Conservation (phyloP, 2,329 filamentous ascomycete species). For the Fusarium humuli region DNA sequence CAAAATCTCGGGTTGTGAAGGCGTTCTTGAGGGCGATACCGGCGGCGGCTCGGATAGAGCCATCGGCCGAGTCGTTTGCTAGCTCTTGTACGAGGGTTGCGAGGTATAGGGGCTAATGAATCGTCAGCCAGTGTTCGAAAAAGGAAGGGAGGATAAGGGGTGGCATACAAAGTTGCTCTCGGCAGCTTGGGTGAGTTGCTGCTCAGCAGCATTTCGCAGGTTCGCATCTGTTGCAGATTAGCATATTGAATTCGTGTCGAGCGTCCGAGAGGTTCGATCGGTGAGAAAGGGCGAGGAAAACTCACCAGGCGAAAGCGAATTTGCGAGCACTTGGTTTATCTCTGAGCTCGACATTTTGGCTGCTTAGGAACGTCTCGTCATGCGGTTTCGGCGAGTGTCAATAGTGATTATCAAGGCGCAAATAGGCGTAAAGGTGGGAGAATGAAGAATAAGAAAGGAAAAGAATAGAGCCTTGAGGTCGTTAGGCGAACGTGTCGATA, state of each 20-base stretch:
- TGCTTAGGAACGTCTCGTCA: conserved; percentile 53
- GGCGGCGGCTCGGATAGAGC: conserved; percentile 90
- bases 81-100: conserved; percentile 92
- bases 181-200: conserved; percentile 91
- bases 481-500: conserved; percentile 49
- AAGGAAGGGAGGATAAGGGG: conserved; percentile 37
- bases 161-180: conserved; percentile 90
- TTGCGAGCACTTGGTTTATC: conserved; percentile 97
- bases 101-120: conserved; percentile 84
- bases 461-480: conserved; percentile 37
- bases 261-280: conserved; percentile 14
- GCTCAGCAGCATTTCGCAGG: conserved; percentile 90
- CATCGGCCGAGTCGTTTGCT: conserved; percentile 86
- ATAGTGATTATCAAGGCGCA: conserved; percentile 35
- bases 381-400: conserved; percentile 50
- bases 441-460: conserved; percentile 31
- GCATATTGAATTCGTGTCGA: conserved; percentile 27
- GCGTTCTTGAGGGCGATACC: conserved; percentile 98
- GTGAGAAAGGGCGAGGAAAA: conserved; percentile 41
- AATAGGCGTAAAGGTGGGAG: conserved; percentile 14
- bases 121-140: conserved; percentile 43
- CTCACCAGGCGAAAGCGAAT: conserved; percentile 94
- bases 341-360: conserved; percentile 80
- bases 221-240: conserved; percentile 77
- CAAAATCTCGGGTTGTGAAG: conserved; percentile 91